Base-by-base conservation (phyloP, 164 flowering plant species). In the Sedum album region DNA sequence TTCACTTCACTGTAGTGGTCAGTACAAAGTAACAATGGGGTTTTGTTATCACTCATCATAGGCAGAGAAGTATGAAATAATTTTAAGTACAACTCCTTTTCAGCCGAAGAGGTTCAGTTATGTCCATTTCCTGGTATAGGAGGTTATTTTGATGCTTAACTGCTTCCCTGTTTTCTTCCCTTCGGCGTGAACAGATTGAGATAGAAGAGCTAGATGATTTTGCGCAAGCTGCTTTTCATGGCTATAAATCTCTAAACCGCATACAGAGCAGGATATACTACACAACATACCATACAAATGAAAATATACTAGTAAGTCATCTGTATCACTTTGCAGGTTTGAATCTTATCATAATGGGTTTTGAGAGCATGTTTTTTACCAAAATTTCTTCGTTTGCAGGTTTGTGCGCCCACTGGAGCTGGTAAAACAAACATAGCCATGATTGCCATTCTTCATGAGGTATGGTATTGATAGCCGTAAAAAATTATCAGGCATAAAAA, bases 341-440 rank as follows among this genome's bases (percentile, higher is more conserved):
- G 25, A 30, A 30, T 44, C 25, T 63, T 23, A 13, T 38, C 64
- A 17, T 57, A 70, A 6, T 53, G 60, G 60, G 60, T 30, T 62
- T 65, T 44, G 31, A 39, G 11, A 44, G 33, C 26, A 26, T 26
- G 21, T 20, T 68, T n/a, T 71, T 23, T n/a, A 30, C 6, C n/a
- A 8, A 44, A 42, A 15, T 10, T 31, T 41, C 60, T 74, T 17
- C 44, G 36, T 39, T 71, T 79, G 66, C 84, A 94, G 99, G 99
- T 94, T 74, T 94, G 99, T 86, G 99, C 99, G 38, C 99, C 99
- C 39, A 94, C 99, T 21, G 99, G 99, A 67, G 99, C 99, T 76
- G 99, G 99, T 1, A 94, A 94, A 81, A 94, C 99, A 69, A 94
- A 94, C 75, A 94, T 94, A 65, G 99, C 99, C 36, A 94, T 91